Conservation (phyloP, 495 filamentous ascomycete genomes). For the Penicillium dipodomyicola region DNA sequence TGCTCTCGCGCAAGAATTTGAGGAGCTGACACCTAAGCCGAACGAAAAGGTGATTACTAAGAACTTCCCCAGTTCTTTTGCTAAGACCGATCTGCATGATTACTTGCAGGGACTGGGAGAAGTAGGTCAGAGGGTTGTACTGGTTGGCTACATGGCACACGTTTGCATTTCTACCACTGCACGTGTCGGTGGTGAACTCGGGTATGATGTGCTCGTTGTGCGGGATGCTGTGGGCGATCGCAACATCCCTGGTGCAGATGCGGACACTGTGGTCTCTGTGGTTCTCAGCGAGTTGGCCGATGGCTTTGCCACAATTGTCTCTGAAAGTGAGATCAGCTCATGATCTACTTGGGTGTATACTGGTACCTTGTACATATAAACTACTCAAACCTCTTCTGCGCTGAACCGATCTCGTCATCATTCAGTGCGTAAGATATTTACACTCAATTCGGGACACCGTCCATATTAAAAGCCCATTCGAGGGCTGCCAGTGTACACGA, state of each 20-base stretch:
- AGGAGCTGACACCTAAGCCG: constrained; percentile 44
- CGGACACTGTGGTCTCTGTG: constrained; percentile 37
- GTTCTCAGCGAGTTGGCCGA: constrained; percentile 45
- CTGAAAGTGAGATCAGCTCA: constrained; percentile 11
- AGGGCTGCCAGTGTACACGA: too few species aligned
- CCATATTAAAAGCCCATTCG: too few species aligned
- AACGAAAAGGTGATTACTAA: constrained; percentile 51
- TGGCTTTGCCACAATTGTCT: constrained; percentile 47
- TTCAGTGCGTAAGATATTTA: not conserved
- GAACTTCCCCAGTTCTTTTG: constrained; percentile 46
- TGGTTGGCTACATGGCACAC: constrained; percentile 59
- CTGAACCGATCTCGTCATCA: not conserved
- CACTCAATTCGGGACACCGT: too few species aligned
- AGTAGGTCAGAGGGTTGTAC: constrained; percentile 35
- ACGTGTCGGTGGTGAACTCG: constrained; percentile 50
- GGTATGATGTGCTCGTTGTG: constrained; percentile 57
- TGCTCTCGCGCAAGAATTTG: constrained; percentile 51
- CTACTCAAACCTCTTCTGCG: not conserved
- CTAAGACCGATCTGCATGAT: constrained; percentile 44
- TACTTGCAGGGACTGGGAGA: constrained; percentile 35
- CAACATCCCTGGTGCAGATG: constrained; percentile 52
- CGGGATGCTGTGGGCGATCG: constrained; percentile 59
- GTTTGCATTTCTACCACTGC: constrained; percentile 62
- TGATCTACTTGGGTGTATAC: not conserved
- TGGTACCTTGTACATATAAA: not conserved